A percentile compares a stretch with the other conserved stretches of the same genome.
phyloP scores from a whole-genome alignment of 2,329 filamentous ascomycete species.

The Leptographium lundbergii region DNA sequence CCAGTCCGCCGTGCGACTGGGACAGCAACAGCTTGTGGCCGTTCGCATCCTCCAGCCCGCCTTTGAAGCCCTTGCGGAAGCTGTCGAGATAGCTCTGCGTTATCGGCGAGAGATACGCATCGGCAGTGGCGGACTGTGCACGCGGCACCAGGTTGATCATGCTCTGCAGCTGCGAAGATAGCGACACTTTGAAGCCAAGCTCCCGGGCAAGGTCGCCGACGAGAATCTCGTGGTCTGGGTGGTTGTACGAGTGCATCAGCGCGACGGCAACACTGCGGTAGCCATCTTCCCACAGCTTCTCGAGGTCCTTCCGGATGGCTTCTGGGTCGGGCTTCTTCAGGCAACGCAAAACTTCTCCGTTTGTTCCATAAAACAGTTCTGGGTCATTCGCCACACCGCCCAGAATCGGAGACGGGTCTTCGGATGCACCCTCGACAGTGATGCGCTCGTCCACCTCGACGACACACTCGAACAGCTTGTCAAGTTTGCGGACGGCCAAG shows the following conservation, averaged over 20 bases:
- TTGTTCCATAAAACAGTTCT: conserved; percentile 40
- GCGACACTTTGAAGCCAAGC: conserved; percentile 3
- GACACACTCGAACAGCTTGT: conserved; percentile 5
- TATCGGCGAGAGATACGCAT: conserved; percentile 60
- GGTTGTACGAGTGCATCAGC: conserved; percentile 9
- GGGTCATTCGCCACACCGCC: conserved; percentile 19
- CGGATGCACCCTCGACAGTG: conserved; percentile 4
- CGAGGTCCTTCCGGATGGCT: conserved; percentile 42
- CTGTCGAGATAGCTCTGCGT: conserved; percentile 59
- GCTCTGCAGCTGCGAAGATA: conserved; percentile 1
- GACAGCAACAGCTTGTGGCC: conserved; percentile 58
- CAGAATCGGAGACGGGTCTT: conserved; percentile 15
- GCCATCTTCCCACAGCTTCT: conserved; percentile 47
- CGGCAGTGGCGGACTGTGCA: conserved; percentile 59
- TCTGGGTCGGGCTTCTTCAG: conserved; percentile 34
- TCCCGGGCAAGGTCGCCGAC: conserved; percentile 5
- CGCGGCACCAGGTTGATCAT: conserved; percentile 65
- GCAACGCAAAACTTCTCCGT: conserved; percentile 43
- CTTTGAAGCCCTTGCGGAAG: conserved; percentile 50
- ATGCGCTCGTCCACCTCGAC: conserved; percentile 10
- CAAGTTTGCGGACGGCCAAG: conserved; percentile 12
- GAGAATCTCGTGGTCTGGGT: conserved; percentile 9
- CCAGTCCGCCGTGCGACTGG: conserved; percentile 42
- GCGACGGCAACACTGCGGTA: conserved; percentile 30
- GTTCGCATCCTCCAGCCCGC: conserved; percentile 36